These are phyloP conservation scores for Aphanomyces cochlioides DNA, from an alignment of 352 stramenopile species.

Conservation along the genomic window DNA sequence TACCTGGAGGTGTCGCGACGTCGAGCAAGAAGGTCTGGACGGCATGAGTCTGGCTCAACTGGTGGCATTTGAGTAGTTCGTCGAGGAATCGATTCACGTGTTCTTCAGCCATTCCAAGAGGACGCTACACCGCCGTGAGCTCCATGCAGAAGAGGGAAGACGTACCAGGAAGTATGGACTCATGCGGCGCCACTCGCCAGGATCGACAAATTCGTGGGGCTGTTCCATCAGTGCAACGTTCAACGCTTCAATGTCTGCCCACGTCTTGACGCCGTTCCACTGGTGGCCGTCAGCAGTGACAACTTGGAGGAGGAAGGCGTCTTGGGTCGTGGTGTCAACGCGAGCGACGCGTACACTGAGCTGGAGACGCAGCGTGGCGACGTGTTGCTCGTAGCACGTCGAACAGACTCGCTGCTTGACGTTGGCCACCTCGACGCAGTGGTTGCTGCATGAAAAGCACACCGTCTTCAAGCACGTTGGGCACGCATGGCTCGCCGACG, in stretches of 20 bases:
- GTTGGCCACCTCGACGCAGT: slow-evolving; percentile 2
- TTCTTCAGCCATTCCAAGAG: neutral
- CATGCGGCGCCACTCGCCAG: neutral
- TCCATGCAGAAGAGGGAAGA: neutral
- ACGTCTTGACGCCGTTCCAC: neutral
- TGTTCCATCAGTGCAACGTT: neutral
- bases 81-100: slow-evolving; percentile 16
- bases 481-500: neutral
- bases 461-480: neutral
- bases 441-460: slow-evolving; percentile 27
- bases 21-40: slow-evolving; percentile 25
- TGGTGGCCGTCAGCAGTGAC: neutral
- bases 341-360: neutral
- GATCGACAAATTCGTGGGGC: neutral
- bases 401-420: slow-evolving; percentile 10
- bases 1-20: neutral
- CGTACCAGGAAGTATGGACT: neutral
- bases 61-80: slow-evolving; percentile 10
- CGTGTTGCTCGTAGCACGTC: slow-evolving; percentile 11
- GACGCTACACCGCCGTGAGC: too few relatives aligned
- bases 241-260: slow-evolving; percentile 14
- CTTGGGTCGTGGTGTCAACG: neutral
- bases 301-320: slow-evolving; percentile 1
- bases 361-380: neutral
- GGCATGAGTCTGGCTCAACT: neutral